Conservation (phyloP, 176 grass and related monocot species). For the Pharus latifolius region DNA sequence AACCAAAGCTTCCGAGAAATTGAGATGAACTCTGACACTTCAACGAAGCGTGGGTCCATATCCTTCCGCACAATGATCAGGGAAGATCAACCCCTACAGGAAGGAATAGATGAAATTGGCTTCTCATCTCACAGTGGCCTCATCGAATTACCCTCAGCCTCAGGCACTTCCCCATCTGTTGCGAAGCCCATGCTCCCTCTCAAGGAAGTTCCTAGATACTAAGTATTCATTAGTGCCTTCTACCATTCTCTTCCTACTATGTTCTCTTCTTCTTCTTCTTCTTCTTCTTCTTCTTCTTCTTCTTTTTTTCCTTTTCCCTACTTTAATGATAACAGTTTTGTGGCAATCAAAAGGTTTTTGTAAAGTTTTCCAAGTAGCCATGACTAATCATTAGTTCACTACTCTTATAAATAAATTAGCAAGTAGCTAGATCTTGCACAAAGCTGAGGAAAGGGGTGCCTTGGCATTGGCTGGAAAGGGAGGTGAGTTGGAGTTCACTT, state of each 20-base stretch:
- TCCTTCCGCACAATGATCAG: constrained; percentile 71
- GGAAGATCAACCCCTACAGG: constrained; percentile 48
- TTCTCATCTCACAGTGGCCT: constrained; percentile 30
- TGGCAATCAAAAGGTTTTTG: constrained; percentile 96
- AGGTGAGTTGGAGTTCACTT: constrained; percentile 40
- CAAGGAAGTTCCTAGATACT: constrained; percentile 69
- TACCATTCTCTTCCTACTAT: constrained; percentile 30
- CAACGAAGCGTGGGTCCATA: constrained; percentile 61
- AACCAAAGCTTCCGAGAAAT: constrained; percentile 63
- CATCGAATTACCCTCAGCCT: constrained; percentile 46
- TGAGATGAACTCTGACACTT: constrained; percentile 60
- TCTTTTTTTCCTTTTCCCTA: constrained; percentile 31
- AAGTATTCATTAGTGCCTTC: constrained; percentile 41
- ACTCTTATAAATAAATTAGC: constrained; percentile 39
- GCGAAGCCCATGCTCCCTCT: constrained; percentile 74
- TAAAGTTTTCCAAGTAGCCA: constrained; percentile 71
- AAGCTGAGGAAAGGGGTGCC: constrained; percentile 27
- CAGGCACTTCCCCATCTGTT: constrained; percentile 40
- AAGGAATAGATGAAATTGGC: constrained; percentile 28
- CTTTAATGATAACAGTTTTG: constrained; percentile 98
- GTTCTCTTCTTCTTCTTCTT: constrained; percentile 12
- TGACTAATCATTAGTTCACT: constrained; percentile 37
- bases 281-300: constrained; percentile 19
- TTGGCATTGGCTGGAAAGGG: constrained; percentile 38
- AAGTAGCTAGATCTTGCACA: constrained; percentile 48